Conservation (phyloP, 2,329 filamentous ascomycete genomes). For the Neocucurbitaria cava region DNA sequence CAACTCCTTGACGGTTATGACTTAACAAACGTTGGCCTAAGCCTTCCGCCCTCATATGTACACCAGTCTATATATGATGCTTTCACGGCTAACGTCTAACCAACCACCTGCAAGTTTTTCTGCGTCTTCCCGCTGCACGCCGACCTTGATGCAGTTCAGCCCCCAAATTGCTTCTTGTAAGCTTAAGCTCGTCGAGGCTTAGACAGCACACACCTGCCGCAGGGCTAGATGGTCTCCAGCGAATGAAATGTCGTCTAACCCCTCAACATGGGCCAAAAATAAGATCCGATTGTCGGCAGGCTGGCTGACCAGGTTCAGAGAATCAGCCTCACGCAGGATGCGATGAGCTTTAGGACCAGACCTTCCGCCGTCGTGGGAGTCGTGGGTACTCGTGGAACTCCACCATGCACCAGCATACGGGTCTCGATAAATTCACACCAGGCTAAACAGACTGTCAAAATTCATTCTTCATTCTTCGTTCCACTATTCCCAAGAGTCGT, state of each 20-base stretch:
- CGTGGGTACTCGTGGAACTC: background rate
- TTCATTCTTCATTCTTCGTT: background rate
- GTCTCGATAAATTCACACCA: background rate
- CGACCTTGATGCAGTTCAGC: background rate
- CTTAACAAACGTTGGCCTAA: background rate
- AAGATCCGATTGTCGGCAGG: constrained; percentile 3
- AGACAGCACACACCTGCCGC: constrained; percentile 7
- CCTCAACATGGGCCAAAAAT: constrained; percentile 9
- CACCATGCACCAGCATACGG: background rate
- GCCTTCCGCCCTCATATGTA: background rate
- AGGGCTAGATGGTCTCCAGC: constrained; percentile 6
- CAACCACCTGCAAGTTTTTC: background rate
- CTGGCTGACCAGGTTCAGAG: background rate
- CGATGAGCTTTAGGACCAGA: background rate
- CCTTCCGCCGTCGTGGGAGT: background rate
- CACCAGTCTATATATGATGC: background rate
- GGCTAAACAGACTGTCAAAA: background rate
- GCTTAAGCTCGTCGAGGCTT: constrained; percentile 11
- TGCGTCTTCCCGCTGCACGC: background rate
- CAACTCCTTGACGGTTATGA: background rate
- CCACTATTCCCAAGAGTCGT: background rate
- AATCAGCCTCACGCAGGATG: constrained; percentile 10
- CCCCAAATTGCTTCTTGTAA: constrained; percentile 15
- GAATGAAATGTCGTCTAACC: constrained; percentile 6
- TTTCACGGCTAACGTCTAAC: background rate